A percentile compares a stretch with the other conserved stretches of the same genome.
phyloP scores from a whole-genome alignment of 768 basidiomycete species.

The Strobilomyces confusus region DNA sequence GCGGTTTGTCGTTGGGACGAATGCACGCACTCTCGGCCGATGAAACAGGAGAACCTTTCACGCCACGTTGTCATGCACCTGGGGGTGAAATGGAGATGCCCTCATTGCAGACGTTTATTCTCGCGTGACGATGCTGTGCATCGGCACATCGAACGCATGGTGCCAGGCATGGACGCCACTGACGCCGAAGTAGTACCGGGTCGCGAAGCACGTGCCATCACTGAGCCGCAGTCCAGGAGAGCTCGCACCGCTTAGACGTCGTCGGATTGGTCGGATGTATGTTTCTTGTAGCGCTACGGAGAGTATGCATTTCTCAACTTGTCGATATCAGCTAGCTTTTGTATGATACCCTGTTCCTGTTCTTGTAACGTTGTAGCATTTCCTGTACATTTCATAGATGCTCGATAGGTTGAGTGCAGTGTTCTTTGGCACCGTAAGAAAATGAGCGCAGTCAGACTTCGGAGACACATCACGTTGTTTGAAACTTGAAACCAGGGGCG shows the following conservation, averaged over 20 bases:
- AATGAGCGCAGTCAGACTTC: not conserved
- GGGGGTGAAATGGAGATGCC: constrained; percentile 29
- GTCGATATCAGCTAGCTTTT: not conserved
- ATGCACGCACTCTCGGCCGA: constrained; percentile 20
- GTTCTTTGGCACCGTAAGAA: not conserved
- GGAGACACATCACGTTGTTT: constrained; percentile 14
- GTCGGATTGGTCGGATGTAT: not conserved
- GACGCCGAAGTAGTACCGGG: constrained; percentile 25
- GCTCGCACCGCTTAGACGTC: constrained; percentile 4
- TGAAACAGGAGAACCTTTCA: constrained; percentile 32
- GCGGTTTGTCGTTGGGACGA: constrained; percentile 22
- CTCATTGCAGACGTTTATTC: constrained; percentile 22
- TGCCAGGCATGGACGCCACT: constrained; percentile 17
- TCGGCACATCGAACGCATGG: constrained; percentile 30
- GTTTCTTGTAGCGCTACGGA: not conserved
- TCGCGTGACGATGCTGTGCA: constrained; percentile 33
- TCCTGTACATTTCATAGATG: not conserved
- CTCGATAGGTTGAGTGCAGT: not conserved
- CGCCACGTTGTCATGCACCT: constrained; percentile 30
- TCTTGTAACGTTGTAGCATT: not conserved
- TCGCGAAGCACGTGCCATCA: constrained; percentile 11
- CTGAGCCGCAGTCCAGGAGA: constrained; percentile 2
- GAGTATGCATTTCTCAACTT: not conserved
- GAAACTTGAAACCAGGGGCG: constrained; percentile 9
- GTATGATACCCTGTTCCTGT: constrained; percentile 13